phyloP scores from a whole-genome alignment of 768 basidiomycete genomes.

The Podaxis carcinomalis region DNA sequence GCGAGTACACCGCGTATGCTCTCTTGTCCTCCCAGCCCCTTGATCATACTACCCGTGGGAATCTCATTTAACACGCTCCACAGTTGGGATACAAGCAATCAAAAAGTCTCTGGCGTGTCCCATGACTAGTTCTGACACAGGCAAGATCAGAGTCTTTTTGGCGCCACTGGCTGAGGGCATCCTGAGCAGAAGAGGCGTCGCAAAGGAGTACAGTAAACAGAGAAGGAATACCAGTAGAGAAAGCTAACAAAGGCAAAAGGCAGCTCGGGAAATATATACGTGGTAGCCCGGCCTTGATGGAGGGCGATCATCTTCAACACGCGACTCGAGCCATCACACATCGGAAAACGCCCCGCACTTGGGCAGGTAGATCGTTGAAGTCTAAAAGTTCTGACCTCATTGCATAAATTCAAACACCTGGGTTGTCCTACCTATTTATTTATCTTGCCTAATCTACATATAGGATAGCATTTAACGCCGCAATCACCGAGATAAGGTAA shows the following conservation, averaged over 20 bases:
- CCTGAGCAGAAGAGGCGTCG: not conserved
- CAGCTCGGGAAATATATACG: not conserved
- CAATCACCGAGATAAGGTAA: slow-evolving; percentile 4
- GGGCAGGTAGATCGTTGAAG: not conserved
- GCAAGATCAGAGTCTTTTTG: too few relatives aligned
- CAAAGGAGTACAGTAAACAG: not conserved
- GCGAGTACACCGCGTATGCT: slow-evolving; percentile 8
- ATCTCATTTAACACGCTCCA: not conserved
- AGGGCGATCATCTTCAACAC: not conserved
- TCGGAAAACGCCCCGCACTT: not conserved
- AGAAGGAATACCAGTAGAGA: not conserved
- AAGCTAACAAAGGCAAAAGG: not conserved
- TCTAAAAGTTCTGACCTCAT: not conserved
- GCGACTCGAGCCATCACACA: not conserved
- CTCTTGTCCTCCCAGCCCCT: not conserved
- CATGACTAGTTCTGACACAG: too few relatives aligned
- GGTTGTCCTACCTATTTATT: not conserved
- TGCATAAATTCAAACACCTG: too few relatives aligned
- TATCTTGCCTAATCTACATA: not conserved
- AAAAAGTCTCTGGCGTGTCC: too few relatives aligned
- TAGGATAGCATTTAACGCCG: not conserved
- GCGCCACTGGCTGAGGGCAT: too few relatives aligned
- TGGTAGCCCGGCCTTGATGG: not conserved
- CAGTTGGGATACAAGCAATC: too few relatives aligned
- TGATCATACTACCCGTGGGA: slow-evolving; percentile 3